Evolutionary conservation across 257 asterid species (phyloP).

Genomic region (Rehmannia glutinosa): DNA sequence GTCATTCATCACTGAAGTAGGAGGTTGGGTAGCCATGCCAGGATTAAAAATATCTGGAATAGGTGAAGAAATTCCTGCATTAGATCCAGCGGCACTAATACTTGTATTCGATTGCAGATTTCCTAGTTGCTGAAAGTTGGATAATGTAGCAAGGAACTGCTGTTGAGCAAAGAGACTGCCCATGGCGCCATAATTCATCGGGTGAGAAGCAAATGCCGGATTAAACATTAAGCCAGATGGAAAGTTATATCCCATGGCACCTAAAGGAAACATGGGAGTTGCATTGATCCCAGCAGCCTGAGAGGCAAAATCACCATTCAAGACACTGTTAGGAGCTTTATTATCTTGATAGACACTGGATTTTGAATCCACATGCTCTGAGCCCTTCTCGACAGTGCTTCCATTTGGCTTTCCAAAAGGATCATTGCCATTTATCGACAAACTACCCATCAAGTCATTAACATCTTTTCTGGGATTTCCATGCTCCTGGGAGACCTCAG

Average conservation of each 20-base stretch:
- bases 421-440: conserved; percentile 49
- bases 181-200: conserved; percentile 55
- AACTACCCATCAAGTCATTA: conserved; percentile 50
- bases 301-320: conserved; percentile 45
- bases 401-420: conserved; percentile 41
- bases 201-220: conserved; percentile 63
- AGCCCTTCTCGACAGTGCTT: conserved; percentile 22
- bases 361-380: conserved; percentile 28
- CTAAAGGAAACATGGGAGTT: conserved; percentile 54
- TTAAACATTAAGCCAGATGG: conserved; percentile 68
- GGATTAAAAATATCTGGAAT: conserved; percentile 88
- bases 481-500: conserved; percentile 39
- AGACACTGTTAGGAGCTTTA: conserved; percentile 35
- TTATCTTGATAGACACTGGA: conserved; percentile 30
- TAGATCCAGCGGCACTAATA: conserved; percentile 43
- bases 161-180: conserved; percentile 76
- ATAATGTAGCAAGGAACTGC: conserved; percentile 81
- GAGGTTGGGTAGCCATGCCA: conserved; percentile 56
- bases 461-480: conserved; percentile 36
- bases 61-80: conserved; percentile 49
- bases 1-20: conserved; percentile 70
- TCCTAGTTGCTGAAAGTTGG: conserved; percentile 81
- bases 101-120: conserved; percentile 42
- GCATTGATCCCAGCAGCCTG: conserved; percentile 53
- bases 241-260: conserved; percentile 56